Base-by-base conservation (phyloP, 2,329 filamentous ascomycete species). In the Ramularia endophylla region DNA sequence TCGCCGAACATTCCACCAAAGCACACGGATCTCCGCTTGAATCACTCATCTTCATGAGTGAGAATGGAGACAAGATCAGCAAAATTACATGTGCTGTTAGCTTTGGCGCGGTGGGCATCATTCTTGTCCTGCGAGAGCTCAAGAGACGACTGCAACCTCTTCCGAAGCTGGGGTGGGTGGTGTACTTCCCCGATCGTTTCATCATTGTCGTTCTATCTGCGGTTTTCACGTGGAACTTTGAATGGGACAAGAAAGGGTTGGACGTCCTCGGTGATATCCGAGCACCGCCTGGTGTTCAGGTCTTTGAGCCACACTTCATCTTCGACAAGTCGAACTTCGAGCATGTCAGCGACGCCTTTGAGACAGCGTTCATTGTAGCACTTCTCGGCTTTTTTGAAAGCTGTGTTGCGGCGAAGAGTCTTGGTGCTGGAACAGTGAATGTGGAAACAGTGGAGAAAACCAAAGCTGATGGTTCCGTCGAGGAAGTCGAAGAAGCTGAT, bases 381-480 rank as follows among this genome's bases (percentile, higher is more conserved):
- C 73, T 98, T 17, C 80, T 98, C 0, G 92, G 92, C n/a, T 98
- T 98, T 66, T 98, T 98, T 56, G 92, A 98, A 65, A 95, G 87
- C 2, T 95, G 88, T 0, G 88, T 98, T 9, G 92, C 92, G 1
- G 92, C 92, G 27, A 97, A 97, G 66, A 90, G 86, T 48, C 69
- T 98, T 2, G 85, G 84, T 11, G 71, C 70, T 35, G 71, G 71
- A 5, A 77, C 70, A 41, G 53, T 56, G 8, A 78, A 83, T 48
- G 64, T 60, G 8, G 68, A 78, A 30, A 44, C 33, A 6, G 43
- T 50, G 19, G 71, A 71, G 37, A 78, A 82, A 47, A 46, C 41
- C 12, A 51, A 50, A 25, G 47, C 54, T 16, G 53, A 61, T 31
- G 55, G 53, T 11, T 50, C 56, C 12, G 53, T 56, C 12, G 52